Evolutionary conservation across 768 basidiomycete species (phyloP), one percentile per base, ranked within the genome.

Genomic region (Tylopilus sp.): DNA sequence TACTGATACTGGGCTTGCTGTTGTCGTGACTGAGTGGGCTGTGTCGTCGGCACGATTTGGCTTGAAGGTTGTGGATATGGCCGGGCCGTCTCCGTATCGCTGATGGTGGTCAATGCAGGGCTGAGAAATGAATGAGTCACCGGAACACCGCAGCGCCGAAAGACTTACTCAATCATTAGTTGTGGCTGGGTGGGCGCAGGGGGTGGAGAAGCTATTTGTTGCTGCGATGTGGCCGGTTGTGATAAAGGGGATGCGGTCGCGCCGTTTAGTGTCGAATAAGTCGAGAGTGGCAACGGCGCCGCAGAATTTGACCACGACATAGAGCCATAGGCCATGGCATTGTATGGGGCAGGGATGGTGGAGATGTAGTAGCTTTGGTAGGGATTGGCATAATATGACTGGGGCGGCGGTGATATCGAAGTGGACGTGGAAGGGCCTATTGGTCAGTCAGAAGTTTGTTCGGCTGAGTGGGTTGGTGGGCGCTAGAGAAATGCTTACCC

Each of bases 181-280:
- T 71, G 69, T 28, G 66, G 64, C 46, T 66, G 68, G 38, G 62
- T 18, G 44, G 28, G 28, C 28, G 28, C 8, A 30, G 53, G 48
- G 23, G 67, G 63, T 40, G 57, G 56, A 6, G 69, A 52, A 25
- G 72, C 44, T 39, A 64, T 50, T 31, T 70, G 65, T 25, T 70
- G 68, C n/a, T 63, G 63, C 11, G 71, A 64, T 6, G 66, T 46
- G 38, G 71, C 56, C 18, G 58, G 20, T 44, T 64, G 67, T 13
- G 63, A 52, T 11, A 74, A 62, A 30, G 75, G 67, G 15, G 76
- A 69, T 1, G 73, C 79, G 11, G 85, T 86, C n/a, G 87, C 85
- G 15, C 85, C 86, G 64, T 89, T 88, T 43, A 89, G 69, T 41
- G 82, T 81, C n/a, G 88, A 90, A 54, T 88, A 90, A 52, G 71